A percentile compares a stretch with the other conserved stretches of the same genome.
Evolutionary conservation across 257 asterid genomes (phyloP).

Genomic region (Nicotiana tabacum): DNA sequence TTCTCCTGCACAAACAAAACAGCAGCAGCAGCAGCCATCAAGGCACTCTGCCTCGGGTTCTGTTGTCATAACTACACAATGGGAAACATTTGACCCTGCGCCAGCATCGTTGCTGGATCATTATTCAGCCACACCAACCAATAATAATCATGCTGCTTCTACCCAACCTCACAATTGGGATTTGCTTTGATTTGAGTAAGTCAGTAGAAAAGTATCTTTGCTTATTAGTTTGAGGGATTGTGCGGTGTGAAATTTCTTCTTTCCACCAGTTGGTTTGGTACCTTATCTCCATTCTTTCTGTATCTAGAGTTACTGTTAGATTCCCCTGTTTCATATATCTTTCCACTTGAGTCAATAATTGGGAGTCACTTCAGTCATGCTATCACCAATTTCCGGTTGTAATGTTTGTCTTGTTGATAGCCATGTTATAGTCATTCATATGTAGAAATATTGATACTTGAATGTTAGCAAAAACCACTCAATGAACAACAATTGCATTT

Average conservation of each 20-base stretch:
- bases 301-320: slow-evolving; percentile 50
- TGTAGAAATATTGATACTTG: not conserved
- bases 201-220: not conserved
- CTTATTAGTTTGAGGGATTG: not conserved
- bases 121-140: slow-evolving; percentile 18
- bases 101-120: slow-evolving; percentile 22
- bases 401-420: slow-evolving; percentile 8
- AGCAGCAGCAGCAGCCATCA: slow-evolving; percentile 29
- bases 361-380: slow-evolving; percentile 25
- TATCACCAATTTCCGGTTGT: slow-evolving; percentile 12
- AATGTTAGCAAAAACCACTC: not conserved
- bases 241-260: slow-evolving; percentile 8
- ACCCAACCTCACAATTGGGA: slow-evolving; percentile 65
- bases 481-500: slow-evolving; percentile 4
- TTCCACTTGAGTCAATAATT: slow-evolving; percentile 31
- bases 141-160: slow-evolving; percentile 9
- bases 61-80: slow-evolving; percentile 78
- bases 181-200: slow-evolving; percentile 31
- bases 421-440: slow-evolving; percentile 4
- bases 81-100: slow-evolving; percentile 83
- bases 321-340: slow-evolving; percentile 24
- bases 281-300: slow-evolving; percentile 47
- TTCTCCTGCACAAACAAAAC: slow-evolving; percentile 30
- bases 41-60: slow-evolving; percentile 49
- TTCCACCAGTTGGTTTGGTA: slow-evolving; percentile 12